phyloP scores from a whole-genome alignment of 305 asterid genomes.

The Solanum aculeatissimum region DNA sequence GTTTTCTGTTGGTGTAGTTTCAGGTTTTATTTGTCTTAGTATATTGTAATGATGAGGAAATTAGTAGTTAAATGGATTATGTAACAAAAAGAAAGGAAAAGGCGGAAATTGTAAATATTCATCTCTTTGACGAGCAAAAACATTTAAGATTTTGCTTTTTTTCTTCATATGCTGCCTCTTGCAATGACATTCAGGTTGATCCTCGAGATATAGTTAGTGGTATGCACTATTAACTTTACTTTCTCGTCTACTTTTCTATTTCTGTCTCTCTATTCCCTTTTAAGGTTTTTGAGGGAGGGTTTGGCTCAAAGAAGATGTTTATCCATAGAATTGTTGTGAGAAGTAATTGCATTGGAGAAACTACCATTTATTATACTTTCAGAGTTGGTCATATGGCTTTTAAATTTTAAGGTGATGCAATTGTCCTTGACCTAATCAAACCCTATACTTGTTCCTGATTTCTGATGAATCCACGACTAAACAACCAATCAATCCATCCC shows the following conservation, averaged over 20 bases:
- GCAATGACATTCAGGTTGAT: conserved; percentile 52
- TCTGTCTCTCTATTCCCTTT: not conserved
- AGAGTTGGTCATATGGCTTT: not conserved
- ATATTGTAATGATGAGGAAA: not conserved
- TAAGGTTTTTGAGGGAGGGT: not conserved
- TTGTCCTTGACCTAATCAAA: not conserved
- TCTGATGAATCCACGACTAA: not conserved
- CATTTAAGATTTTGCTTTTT: not conserved
- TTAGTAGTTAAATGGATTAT: not conserved
- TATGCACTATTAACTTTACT: conserved; percentile 22
- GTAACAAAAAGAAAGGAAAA: not conserved
- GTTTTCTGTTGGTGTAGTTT: not conserved
- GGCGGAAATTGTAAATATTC: not conserved
- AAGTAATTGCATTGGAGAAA: not conserved
- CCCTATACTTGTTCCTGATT: not conserved
- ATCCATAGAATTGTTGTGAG: not conserved
- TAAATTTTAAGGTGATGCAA: not conserved
- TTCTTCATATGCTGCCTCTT: not conserved
- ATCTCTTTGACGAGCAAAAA: not conserved
- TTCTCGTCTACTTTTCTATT: not conserved
- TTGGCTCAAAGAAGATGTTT: not conserved
- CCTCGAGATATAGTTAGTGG: conserved; percentile 96
- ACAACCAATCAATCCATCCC: not conserved
- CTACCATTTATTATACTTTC: not conserved
- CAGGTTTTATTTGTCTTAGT: not conserved